phyloP scores from a whole-genome alignment of 495 filamentous ascomycete genomes.

The Halenospora varia region DNA sequence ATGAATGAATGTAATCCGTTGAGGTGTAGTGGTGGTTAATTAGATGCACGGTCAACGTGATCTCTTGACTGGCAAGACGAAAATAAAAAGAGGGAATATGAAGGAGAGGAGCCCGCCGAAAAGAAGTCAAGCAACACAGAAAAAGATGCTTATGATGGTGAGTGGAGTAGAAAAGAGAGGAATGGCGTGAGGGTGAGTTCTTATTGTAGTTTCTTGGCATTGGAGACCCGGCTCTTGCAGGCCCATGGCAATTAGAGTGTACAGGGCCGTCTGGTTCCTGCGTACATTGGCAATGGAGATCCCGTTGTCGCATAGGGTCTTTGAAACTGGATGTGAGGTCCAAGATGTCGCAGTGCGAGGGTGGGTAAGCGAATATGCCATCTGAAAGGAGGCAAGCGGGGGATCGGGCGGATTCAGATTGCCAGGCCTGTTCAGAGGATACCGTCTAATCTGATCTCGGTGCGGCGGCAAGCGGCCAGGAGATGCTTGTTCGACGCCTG shows the following conservation, averaged over 20 bases:
- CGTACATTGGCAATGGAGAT: conserved; percentile 28
- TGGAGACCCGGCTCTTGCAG: neutral
- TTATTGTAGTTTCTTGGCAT: conserved; percentile 27
- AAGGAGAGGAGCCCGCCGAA: conserved; percentile 24
- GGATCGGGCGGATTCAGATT: conserved; percentile 15
- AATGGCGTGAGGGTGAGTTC: conserved; percentile 16
- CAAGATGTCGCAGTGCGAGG: conserved; percentile 26
- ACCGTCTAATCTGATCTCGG: conserved; percentile 12
- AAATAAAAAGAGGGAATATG: conserved; percentile 20
- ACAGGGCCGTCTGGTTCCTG: conserved; percentile 13
- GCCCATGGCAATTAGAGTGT: conserved; percentile 6
- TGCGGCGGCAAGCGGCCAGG: conserved; percentile 1
- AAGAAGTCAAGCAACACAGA: conserved; percentile 11
- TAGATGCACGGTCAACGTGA: conserved; percentile 32
- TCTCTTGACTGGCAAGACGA: conserved; percentile 31
- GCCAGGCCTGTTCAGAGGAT: neutral
- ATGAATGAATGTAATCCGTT: conserved; percentile 23
- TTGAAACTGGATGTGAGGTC: conserved; percentile 34
- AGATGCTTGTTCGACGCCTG: neutral
- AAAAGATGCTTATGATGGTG: conserved; percentile 16
- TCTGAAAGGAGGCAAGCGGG: conserved; percentile 18
- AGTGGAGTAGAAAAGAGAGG: conserved; percentile 16
- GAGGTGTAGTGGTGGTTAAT: conserved; percentile 24
- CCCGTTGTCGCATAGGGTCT: conserved; percentile 29
- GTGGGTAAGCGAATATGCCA: conserved; percentile 9